A percentile compares a stretch with the other conserved stretches of the same genome.
Conservation (phyloP, 192 early-diverging fungal genomes). For the Chytriomyces sp. region DNA sequence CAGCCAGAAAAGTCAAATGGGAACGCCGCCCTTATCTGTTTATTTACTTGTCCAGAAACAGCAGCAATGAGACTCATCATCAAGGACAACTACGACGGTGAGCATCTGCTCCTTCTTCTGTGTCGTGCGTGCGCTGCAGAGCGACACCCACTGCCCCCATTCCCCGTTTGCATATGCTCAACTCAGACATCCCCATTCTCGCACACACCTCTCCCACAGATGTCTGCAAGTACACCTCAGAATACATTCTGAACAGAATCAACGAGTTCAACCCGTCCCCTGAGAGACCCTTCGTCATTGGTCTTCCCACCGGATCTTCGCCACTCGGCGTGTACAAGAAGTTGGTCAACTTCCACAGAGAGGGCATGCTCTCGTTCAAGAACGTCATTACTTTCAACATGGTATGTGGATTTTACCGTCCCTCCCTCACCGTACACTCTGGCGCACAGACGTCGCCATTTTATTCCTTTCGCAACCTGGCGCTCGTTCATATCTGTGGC, state of each 20-base stretch:
- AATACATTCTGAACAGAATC: conserved; percentile 82
- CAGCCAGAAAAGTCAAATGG: too few species aligned
- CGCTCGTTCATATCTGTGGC: neutral
- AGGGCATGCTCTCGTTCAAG: conserved; percentile 75
- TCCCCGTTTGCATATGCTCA: neutral
- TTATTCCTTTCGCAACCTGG: neutral
- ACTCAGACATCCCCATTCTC: neutral
- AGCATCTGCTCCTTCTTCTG: too few species aligned
- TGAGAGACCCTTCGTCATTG: conserved; percentile 81
- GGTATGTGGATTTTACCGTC: conserved; percentile 32
- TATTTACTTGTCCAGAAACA: too few species aligned
- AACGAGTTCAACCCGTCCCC: conserved; percentile 74
- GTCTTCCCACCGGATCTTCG: conserved; percentile 86
- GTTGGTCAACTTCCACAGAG: conserved; percentile 71
- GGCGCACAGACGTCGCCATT: neutral
- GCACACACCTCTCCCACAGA: neutral
- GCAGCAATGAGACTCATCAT: conserved; percentile 36
- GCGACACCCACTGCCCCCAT: too few species aligned
- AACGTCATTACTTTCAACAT: conserved; percentile 89
- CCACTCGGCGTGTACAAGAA: conserved; percentile 81
- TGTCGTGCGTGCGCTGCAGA: too few species aligned
- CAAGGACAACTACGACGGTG: conserved; percentile 34
- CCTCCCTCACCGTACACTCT: too few species aligned
- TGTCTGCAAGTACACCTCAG: conserved; percentile 51
- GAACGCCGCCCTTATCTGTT: too few species aligned